Percentiles rank a stretch among this genome's conserved stretches.
These are phyloP conservation scores for Aphanoascus verrucosus DNA, from an alignment of 2,329 filamentous ascomycete species.

Conservation along the genomic window DNA sequence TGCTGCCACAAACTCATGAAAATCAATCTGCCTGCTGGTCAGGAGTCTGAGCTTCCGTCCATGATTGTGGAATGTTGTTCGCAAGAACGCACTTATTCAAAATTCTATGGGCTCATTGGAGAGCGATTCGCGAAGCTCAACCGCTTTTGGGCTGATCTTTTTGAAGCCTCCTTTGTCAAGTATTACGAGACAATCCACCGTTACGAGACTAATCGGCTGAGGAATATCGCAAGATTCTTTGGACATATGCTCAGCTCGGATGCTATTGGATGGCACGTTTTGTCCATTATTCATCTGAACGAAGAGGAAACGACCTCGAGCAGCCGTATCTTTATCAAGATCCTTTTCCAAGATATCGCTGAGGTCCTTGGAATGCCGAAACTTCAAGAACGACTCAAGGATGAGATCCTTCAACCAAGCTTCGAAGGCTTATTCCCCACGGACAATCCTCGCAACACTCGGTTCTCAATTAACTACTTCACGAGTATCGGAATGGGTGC, in stretches of 20 bases:
- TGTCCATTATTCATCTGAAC: conserved; percentile 77
- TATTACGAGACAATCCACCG: conserved; percentile 98
- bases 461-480: conserved; percentile 99
- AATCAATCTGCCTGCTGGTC: conserved; percentile 73
- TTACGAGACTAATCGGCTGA: conserved; percentile 87
- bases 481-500: conserved; percentile 94
- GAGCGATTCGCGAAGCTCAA: conserved; percentile 96
- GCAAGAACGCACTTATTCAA: conserved; percentile 92
- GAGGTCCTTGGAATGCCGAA: conserved; percentile 78
- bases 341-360: conserved; percentile 82
- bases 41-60: conserved; percentile 81
- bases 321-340: conserved; percentile 97
- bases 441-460: conserved; percentile 78
- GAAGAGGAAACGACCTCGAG: conserved; percentile 95
- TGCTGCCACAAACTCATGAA: conserved; percentile 95
- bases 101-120: conserved; percentile 90
- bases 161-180: conserved; percentile 77
- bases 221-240: conserved; percentile 92
- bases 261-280: conserved; percentile 81
- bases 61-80: conserved; percentile 98
- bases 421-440: conserved; percentile 80
- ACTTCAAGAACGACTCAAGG: conserved; percentile 63
- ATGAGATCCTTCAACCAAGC: conserved; percentile 65
- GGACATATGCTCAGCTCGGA: conserved; percentile 81
- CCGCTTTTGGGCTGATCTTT: conserved; percentile 83